These are phyloP conservation scores for Verticillium isaacii DNA, from an alignment of 2,329 filamentous ascomycete species.

Conservation along the genomic window DNA sequence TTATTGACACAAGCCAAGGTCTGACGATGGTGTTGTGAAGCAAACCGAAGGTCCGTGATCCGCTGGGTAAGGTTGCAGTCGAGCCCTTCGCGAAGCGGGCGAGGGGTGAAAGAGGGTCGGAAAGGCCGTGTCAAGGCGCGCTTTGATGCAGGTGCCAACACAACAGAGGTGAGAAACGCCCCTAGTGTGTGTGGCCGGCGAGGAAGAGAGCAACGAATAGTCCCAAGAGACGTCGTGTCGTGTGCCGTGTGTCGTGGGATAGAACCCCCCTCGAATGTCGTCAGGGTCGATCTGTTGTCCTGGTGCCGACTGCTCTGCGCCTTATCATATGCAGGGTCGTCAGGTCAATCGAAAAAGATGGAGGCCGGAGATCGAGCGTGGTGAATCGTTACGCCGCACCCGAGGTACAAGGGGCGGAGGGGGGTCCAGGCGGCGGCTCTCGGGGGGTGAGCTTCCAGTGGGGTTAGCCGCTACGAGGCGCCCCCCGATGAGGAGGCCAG, in stretches of 20 bases:
- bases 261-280: no score
- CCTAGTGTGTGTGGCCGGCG: no score
- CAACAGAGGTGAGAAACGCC: no score
- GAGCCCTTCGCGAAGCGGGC: background rate
- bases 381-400: no score
- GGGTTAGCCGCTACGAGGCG: background rate
- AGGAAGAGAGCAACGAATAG: no score
- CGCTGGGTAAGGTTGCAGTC: background rate
- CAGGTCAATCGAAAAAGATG: no score
- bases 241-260: no score
- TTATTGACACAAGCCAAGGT: background rate
- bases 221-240: no score
- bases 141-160: background rate
- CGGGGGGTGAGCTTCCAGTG: background rate
- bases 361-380: no score
- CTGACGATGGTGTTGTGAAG: background rate
- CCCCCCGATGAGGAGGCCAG: background rate
- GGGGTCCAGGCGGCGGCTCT: background rate
- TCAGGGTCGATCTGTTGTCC: no score
- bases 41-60: background rate
- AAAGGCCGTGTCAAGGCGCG: slow-evolving; percentile 1
- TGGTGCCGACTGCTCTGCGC: no score
- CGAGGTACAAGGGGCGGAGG: background rate
- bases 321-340: no score
- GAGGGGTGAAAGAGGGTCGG: background rate